phyloP scores from a whole-genome alignment of 257 asterid genomes.

The Rauvolfia tetraphylla region DNA sequence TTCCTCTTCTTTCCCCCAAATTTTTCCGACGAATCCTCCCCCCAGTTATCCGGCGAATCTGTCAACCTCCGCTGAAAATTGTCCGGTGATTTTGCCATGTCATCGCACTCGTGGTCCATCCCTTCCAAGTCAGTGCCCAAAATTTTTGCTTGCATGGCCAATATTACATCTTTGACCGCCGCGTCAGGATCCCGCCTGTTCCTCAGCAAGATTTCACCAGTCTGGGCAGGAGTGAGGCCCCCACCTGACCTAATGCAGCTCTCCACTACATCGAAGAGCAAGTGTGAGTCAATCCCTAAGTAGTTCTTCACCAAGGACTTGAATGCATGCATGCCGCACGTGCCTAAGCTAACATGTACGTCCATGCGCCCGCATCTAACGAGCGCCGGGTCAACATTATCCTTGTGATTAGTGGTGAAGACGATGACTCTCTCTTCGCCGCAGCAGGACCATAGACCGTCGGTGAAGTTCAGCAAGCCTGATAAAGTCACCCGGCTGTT shows the following conservation, averaged over 20 bases:
- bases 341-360: slow-evolving; percentile 56
- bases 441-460: slow-evolving; percentile 50
- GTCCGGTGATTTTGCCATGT: slow-evolving; percentile 28
- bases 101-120: slow-evolving; percentile 24
- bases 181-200: slow-evolving; percentile 32
- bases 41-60: slow-evolving; percentile 24
- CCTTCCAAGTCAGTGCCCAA: slow-evolving; percentile 30
- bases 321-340: slow-evolving; percentile 53
- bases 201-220: slow-evolving; percentile 44
- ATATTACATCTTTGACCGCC: slow-evolving; percentile 31
- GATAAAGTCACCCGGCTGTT: slow-evolving; percentile 47
- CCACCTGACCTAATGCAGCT: slow-evolving; percentile 51
- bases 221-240: slow-evolving; percentile 45
- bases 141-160: slow-evolving; percentile 43
- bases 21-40: slow-evolving; percentile 24
- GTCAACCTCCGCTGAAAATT: slow-evolving; percentile 13
- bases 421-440: slow-evolving; percentile 40
- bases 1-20: slow-evolving; percentile 24
- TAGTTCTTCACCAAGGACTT: slow-evolving; percentile 48
- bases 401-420: slow-evolving; percentile 44
- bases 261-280: slow-evolving; percentile 39
- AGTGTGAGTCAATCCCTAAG: slow-evolving; percentile 42
- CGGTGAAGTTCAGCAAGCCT: slow-evolving; percentile 49
- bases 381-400: slow-evolving; percentile 47
- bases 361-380: slow-evolving; percentile 64